Evolutionary conservation across 2,329 filamentous ascomycete genomes (phyloP), one percentile per base, ranked within the genome.

Genomic region (Verticillium nonalfalfae): DNA sequence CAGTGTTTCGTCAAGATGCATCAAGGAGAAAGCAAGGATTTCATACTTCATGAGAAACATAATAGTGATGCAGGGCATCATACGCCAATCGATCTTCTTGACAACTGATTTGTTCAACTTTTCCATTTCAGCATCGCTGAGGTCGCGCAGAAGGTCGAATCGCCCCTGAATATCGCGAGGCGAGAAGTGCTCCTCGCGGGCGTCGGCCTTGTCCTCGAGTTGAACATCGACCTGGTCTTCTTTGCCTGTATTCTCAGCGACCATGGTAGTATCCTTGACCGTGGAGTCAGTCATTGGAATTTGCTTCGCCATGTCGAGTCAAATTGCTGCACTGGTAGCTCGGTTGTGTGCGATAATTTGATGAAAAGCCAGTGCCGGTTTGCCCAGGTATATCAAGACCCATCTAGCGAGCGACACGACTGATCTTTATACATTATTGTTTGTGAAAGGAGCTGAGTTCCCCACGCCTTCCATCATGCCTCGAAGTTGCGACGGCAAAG

Each of bases 1-100:
- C 18, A 45, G 31, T 63, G 26, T 26, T 59, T 55, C 13, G 15
- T 45, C 9, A n/a, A n/a, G 9, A 13, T 21, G 18, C 1, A 45
- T 7, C 6, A 45, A 15, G 15, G 26, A 26, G 15, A 4, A 15
- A 61, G 61, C 7, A 36, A 11, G 2, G 4, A 39, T 26, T 26
- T 11, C 7, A 64, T 54, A 65, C 69, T 64, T 68, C 68, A 71
- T 69, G 34, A 71, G 62, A 15, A 70, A 69, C 68, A 72, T 72
- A 35, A 67, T 34, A 2, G 70, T 70, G 35, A 70, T 67, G 10
- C 62, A 64, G 1, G 69, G 69, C 67, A 72, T 70, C 61, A 74
- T 68, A 7, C 68, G 66, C 69, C 68, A 69, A 54, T 74, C 72
- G 31, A 74, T 65, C 59, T 69, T 73, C 31, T 61, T 70, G n/a